Base-by-base conservation (phyloP, 2,329 filamentous ascomycete species). In the Xylariaceae sp. region DNA sequence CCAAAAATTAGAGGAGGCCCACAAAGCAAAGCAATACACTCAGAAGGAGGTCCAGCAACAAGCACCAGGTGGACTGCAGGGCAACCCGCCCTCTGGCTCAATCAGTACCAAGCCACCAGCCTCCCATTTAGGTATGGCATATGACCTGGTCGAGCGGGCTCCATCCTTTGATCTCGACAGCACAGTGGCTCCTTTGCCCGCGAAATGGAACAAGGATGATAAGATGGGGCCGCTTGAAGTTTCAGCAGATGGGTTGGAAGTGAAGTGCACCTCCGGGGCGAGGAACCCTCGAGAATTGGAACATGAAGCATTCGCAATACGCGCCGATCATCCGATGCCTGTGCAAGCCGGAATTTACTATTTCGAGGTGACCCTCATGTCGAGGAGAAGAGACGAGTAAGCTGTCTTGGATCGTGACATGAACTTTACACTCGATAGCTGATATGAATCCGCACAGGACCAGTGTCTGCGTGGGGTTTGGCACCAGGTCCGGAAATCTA, bases 341-440 rank as follows among this genome's bases (percentile, higher is more conserved):
- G 75, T 81, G 28, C 85, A 95, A 57, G 93, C 87, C 52, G 93
- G 93, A 2, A 84, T 98, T 45, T 98, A 95, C 64, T 98, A 98
- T 63, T 98, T 82, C 59, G 93, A 98, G 61, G 74, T 85, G 18
- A 66, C 66, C 13, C 68, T 81, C 36, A 43, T 76, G 19, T 65
- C 68, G 13, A 71, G 67, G 39, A 76, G 72, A 55, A 65, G 67
- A 48, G 74, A 78, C 33, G 77, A 80, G 75, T 80, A 67, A 40
- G 76, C n/a, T n/a, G n/a, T n/a, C n/a, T n/a, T n/a, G n/a, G n/a
- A n/a, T n/a, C n/a, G n/a, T n/a, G n/a, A n/a, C n/a, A n/a, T n/a
- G n/a, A n/a, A n/a, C n/a, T n/a, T n/a, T n/a, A n/a, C n/a, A n/a
- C n/a, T n/a, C n/a, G n/a, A n/a, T n/a, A n/a, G 11, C 22, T 26